Conservation (phyloP, 441 rosid species). For the Corymbia citriodora region DNA sequence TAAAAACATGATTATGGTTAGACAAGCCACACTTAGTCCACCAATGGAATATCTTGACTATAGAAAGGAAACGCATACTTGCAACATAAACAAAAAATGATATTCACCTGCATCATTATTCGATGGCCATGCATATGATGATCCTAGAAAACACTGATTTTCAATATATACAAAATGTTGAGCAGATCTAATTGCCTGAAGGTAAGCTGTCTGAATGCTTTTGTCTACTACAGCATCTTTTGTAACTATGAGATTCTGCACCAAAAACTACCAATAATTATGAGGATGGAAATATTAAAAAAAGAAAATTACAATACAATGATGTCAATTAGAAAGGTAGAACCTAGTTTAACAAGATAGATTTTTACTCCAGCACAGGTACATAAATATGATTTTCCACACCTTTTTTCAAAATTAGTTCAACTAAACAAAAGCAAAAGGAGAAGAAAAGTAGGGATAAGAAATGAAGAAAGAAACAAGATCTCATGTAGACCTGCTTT, state of each 20-base stretch:
- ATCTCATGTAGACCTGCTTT: slow-evolving; percentile 40
- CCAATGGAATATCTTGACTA: background rate
- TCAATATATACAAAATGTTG: slow-evolving; percentile 68
- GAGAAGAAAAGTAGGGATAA: background rate
- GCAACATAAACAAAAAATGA: background rate
- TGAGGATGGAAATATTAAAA: background rate
- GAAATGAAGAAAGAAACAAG: background rate
- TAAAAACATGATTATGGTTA: background rate
- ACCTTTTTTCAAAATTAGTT: background rate
- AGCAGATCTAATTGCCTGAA: slow-evolving; percentile 71
- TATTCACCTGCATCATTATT: slow-evolving; percentile 55
- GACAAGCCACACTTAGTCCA: background rate
- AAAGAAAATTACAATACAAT: background rate
- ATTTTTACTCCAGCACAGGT: background rate
- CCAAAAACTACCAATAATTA: background rate
- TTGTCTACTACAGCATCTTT: slow-evolving; percentile 52
- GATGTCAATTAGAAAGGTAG: background rate
- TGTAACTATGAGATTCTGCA: slow-evolving; percentile 53
- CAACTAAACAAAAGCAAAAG: background rate
- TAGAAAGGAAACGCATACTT: background rate
- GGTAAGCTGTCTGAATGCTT: slow-evolving; percentile 70
- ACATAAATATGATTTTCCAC: background rate
- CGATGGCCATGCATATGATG: slow-evolving; percentile 72
- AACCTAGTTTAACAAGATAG: background rate
- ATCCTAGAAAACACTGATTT: slow-evolving; percentile 73